Evolutionary conservation across 106 monocot species (phyloP), one percentile per base, ranked within the genome.

Genomic region (Platanthera guangdongensis): DNA sequence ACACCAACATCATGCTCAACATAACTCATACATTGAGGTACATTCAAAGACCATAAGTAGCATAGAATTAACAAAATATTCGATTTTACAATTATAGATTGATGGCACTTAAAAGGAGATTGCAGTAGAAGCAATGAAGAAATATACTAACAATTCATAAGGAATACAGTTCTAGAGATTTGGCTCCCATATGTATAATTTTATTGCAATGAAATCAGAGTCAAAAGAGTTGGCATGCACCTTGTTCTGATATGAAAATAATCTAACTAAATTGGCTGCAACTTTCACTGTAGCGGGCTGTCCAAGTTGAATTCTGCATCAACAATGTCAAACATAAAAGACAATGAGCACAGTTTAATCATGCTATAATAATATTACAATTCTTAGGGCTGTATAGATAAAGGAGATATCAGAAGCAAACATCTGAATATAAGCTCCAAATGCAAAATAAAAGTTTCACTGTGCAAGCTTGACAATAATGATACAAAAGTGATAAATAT

Each of bases 271-370:
- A 80, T 93, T 92, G 79, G 95, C 90, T 54, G 90, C 90, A 50
- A 93, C 92, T 82, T 92, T 95, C 48, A 95, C 95, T 9, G 95
- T 95, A 54, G 95, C 83, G 51, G 92, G 90, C 79, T 90, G 90
- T 46, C 92, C 92, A 69, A 88, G 95, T 78, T 95, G 95, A 83
- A 95, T 96, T 67, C 96, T 96, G 85, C 76, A 78, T 49, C 49
- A 9, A 22, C 21, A 72, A 18, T 15, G 16, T 7, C 51, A 72
- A 16, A 47, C 10, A 72, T 18, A 51, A 18, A 72, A 16, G 21
- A 19, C 47, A 39, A 71, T 48, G 14, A 4, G 25, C 32, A 67
- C 11, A 12, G 5, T 9, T 22, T 67, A 22, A 19, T 60, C 9
- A 19, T 60, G 59, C 21, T 60, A 60, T n/a, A 2, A 65, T 32